Conservation (phyloP, 345 rosid genomes). For the Erysimum cheiranthoides region DNA sequence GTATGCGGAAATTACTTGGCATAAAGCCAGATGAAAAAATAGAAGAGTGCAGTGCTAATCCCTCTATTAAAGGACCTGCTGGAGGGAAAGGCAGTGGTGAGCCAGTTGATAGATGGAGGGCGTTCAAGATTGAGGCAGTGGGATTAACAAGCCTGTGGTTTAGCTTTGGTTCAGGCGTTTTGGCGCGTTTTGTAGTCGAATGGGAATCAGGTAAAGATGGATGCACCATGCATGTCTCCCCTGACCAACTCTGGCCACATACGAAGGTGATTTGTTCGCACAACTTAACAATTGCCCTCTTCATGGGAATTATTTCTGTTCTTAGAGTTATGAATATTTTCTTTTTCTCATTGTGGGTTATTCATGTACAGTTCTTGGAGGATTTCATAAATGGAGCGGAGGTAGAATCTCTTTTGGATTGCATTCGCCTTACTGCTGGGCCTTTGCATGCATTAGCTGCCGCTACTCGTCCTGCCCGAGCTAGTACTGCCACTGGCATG, state of each 20-base stretch:
- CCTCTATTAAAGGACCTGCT: slow-evolving; percentile 57
- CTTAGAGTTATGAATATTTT: not conserved
- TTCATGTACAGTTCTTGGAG: slow-evolving; percentile 70
- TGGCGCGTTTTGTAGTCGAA: slow-evolving; percentile 97
- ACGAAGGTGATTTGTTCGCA: slow-evolving; percentile 66
- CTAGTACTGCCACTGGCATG: slow-evolving; percentile 70
- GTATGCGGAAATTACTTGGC: slow-evolving; percentile 93
- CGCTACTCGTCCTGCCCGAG: slow-evolving; percentile 98
- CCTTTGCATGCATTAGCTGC: slow-evolving; percentile 96
- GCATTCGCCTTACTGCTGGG: slow-evolving; percentile 97
- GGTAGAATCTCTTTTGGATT: slow-evolving; percentile 95
- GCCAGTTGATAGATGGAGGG: slow-evolving; percentile 81
- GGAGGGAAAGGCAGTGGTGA: slow-evolving; percentile 73
- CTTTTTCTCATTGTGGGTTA: slow-evolving; percentile 17
- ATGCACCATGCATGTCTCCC: slow-evolving; percentile 99
- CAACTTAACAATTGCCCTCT: slow-evolving; percentile 7
- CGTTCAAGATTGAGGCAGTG: slow-evolving; percentile 93
- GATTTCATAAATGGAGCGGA: slow-evolving; percentile 96
- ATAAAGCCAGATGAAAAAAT: slow-evolving; percentile 79
- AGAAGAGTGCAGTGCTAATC: slow-evolving; percentile 61
- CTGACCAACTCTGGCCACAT: slow-evolving; percentile 99
- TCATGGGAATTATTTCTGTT: slow-evolving; percentile 10
- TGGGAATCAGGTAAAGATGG: slow-evolving; percentile 99
- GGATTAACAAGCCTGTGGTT: slow-evolving; percentile 98
- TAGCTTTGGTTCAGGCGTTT: slow-evolving; percentile 86